Percentiles rank a stretch among this genome's conserved stretches.
Conservation (phyloP, 2,329 filamentous ascomycete species). For the Fusarium sp. region DNA sequence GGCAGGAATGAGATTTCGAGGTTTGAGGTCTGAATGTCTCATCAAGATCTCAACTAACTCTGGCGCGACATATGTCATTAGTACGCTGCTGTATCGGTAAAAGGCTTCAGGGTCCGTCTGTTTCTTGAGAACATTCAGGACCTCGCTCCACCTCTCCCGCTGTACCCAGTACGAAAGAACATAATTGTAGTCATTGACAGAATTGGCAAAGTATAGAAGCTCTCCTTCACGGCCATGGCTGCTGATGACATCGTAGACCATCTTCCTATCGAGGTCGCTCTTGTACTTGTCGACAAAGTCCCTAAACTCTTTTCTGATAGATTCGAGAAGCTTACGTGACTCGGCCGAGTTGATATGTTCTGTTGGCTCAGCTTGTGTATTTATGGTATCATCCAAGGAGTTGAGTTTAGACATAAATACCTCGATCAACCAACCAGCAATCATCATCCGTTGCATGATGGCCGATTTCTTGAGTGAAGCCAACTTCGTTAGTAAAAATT, state of each 20-base stretch:
- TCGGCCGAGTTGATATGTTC: slow-evolving; percentile 79
- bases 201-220: slow-evolving; percentile 89
- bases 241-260: slow-evolving; percentile 94
- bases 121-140: slow-evolving; percentile 88
- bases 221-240: slow-evolving; percentile 96
- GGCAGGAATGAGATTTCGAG: slow-evolving; percentile 90
- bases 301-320: slow-evolving; percentile 83
- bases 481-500: slow-evolving; percentile 89
- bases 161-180: slow-evolving; percentile 98
- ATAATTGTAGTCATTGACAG: slow-evolving; percentile 92
- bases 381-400: slow-evolving; percentile 91
- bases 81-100: slow-evolving; percentile 96
- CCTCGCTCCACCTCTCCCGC: slow-evolving; percentile 90
- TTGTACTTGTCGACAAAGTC: slow-evolving; percentile 91
- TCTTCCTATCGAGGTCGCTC: slow-evolving; percentile 87
- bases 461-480: slow-evolving; percentile 83
- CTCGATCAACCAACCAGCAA: slow-evolving; percentile 94
- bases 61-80: slow-evolving; percentile 88
- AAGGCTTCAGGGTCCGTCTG: slow-evolving; percentile 94
- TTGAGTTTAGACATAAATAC: slow-evolving; percentile 98
- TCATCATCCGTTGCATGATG: slow-evolving; percentile 94
- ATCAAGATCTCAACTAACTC: slow-evolving; percentile 96
- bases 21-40: slow-evolving; percentile 87
- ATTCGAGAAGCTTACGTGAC: slow-evolving; percentile 77
- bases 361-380: slow-evolving; percentile 85